These are phyloP conservation scores for Neurospora sp. DNA, from an alignment of 2,329 filamentous ascomycete genomes.

Conservation along the genomic window DNA sequence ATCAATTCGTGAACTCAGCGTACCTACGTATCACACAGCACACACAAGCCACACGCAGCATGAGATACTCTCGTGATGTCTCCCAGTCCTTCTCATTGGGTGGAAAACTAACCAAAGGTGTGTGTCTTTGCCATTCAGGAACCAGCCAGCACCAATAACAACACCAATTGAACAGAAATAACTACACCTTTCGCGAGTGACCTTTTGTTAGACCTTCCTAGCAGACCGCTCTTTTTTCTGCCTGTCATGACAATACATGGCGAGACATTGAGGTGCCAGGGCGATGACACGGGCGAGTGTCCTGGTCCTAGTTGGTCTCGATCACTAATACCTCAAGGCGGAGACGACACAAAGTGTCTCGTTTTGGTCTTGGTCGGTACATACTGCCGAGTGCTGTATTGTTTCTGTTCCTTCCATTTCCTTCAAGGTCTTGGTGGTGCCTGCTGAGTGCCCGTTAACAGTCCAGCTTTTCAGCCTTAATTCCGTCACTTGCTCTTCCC, in stretches of 20 bases:
- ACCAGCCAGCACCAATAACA: background rate
- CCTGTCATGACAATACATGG: background rate
- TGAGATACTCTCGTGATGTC: constrained; percentile 11
- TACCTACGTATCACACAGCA: background rate
- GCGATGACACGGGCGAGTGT: background rate
- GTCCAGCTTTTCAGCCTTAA: too few relatives aligned
- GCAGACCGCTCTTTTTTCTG: background rate
- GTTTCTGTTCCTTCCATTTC: background rate
- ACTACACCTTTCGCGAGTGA: background rate
- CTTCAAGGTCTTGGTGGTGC: too few relatives aligned
- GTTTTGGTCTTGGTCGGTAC: too few relatives aligned
- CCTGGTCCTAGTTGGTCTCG: background rate
- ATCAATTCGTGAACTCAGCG: background rate
- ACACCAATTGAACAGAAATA: background rate
- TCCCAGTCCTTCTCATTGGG: background rate
- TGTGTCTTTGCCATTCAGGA: background rate
- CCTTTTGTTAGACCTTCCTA: background rate
- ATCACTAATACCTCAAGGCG: background rate
- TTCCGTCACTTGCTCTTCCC: too few relatives aligned
- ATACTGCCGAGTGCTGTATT: background rate
- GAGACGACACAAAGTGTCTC: background rate
- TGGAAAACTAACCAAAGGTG: background rate
- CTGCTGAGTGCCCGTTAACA: too few relatives aligned
- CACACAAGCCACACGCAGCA: constrained; percentile 9
- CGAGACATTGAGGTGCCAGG: background rate